Conservation (phyloP, 768 basidiomycete species). For the Xerocomellus dryophilus region DNA sequence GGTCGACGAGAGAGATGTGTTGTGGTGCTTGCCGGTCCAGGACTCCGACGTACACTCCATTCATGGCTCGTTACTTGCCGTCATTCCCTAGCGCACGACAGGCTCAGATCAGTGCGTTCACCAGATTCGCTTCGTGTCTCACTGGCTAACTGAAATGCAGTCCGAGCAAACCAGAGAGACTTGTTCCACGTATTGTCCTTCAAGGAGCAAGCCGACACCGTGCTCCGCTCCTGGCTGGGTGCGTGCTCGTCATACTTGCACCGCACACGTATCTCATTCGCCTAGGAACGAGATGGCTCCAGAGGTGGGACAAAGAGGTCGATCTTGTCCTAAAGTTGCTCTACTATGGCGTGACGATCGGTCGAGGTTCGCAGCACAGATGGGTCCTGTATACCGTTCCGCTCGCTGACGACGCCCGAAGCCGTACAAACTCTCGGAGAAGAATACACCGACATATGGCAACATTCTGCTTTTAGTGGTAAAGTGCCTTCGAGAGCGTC, state of each 20-base stretch:
- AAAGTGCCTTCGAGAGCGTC: slow-evolving; percentile 42
- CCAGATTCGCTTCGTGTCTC: background rate
- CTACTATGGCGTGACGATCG: slow-evolving; percentile 74
- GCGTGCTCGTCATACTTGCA: slow-evolving; percentile 17
- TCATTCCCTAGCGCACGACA: slow-evolving; percentile 76
- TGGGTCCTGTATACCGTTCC: background rate
- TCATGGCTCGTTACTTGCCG: slow-evolving; percentile 30
- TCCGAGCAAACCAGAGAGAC: slow-evolving; percentile 83
- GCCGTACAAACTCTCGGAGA: slow-evolving; percentile 85
- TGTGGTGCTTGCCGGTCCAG: background rate
- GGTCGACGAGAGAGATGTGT: background rate
- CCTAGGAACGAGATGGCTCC: slow-evolving; percentile 75
- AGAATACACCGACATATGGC: slow-evolving; percentile 86
- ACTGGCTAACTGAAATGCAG: slow-evolving; percentile 38
- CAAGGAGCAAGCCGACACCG: slow-evolving; percentile 71
- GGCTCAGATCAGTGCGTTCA: slow-evolving; percentile 78
- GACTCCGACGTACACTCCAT: slow-evolving; percentile 1
- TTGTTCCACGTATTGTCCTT: slow-evolving; percentile 71
- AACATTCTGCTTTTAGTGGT: slow-evolving; percentile 46
- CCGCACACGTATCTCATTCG: slow-evolving; percentile 10
- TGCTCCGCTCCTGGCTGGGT: slow-evolving; percentile 79
- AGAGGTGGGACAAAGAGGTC: slow-evolving; percentile 78
- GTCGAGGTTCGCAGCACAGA: slow-evolving; percentile 52
- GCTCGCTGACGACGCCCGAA: slow-evolving; percentile 29
- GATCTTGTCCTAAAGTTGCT: slow-evolving; percentile 63